Evolutionary conservation across 345 rosid species (phyloP).

Genomic region (Trapa incisa): DNA sequence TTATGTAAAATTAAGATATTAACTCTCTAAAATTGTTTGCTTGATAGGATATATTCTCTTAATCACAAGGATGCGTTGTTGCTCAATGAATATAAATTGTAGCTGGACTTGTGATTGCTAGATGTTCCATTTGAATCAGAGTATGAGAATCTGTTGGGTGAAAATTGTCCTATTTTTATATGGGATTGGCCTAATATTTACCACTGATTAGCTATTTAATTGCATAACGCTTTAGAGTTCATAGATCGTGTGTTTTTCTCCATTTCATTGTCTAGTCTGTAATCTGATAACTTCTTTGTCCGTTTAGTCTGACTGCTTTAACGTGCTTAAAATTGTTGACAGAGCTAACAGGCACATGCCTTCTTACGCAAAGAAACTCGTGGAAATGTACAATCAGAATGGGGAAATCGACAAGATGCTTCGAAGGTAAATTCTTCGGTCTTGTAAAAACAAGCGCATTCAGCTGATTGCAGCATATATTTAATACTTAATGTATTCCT

Average conservation of each 20-base stretch:
- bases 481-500: neutral
- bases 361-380: constrained; percentile 68
- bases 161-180: no score
- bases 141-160: no score
- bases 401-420: constrained; percentile 69
- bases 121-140: no score
- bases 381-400: constrained; percentile 62
- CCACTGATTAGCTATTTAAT: neutral
- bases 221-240: neutral
- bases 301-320: neutral
- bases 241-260: neutral
- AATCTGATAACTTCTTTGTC: neutral
- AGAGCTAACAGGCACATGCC: constrained; percentile 76
- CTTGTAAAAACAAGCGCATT: neutral
- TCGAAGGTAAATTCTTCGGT: constrained; percentile 19
- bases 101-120: neutral
- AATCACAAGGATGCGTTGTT: neutral
- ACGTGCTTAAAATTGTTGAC: constrained; percentile 12
- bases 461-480: neutral
- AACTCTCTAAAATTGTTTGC: no score
- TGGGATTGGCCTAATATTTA: neutral
- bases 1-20: no score
- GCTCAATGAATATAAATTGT: neutral
- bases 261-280: neutral
- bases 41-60: no score